Conservation (phyloP, 345 rosid genomes). For the Populus pruinosa region DNA sequence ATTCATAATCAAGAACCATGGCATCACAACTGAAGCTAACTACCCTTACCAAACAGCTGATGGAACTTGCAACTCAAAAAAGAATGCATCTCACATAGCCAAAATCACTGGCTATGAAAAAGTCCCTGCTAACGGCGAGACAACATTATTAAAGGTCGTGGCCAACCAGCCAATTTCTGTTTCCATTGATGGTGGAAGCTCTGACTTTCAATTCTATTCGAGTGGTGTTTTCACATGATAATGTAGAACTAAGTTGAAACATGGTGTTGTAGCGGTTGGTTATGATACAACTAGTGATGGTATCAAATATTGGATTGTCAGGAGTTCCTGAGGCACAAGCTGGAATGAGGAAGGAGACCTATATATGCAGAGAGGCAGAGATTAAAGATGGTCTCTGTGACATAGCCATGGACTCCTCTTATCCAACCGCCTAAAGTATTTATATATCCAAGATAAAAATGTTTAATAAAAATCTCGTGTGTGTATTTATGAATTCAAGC, state of each 20-base stretch:
- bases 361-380: no score
- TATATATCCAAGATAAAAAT: no score
- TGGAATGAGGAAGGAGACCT: no score
- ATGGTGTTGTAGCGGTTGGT: conserved; percentile 33
- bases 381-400: not conserved
- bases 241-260: conserved; percentile 24
- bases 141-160: conserved; percentile 22
- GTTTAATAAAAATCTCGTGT: no score
- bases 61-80: no score
- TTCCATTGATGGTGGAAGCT: not conserved
- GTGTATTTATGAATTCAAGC: no score
- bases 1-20: conserved; percentile 20
- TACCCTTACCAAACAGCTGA: conserved; percentile 21
- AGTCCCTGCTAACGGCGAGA: conserved; percentile 25
- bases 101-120: conserved; percentile 26
- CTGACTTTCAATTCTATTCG: conserved; percentile 27
- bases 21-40: conserved; percentile 18
- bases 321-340: not conserved
- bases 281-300: conserved; percentile 24
- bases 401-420: not conserved
- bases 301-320: conserved; percentile 37
- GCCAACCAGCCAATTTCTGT: not conserved
- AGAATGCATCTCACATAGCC: not conserved
- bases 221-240: conserved; percentile 31
- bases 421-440: not conserved